Percentiles rank a stretch among this genome's conserved stretches.
These are phyloP conservation scores for Cyclaneusma minus DNA, from an alignment of 2,329 filamentous ascomycete genomes.

Conservation along the genomic window DNA sequence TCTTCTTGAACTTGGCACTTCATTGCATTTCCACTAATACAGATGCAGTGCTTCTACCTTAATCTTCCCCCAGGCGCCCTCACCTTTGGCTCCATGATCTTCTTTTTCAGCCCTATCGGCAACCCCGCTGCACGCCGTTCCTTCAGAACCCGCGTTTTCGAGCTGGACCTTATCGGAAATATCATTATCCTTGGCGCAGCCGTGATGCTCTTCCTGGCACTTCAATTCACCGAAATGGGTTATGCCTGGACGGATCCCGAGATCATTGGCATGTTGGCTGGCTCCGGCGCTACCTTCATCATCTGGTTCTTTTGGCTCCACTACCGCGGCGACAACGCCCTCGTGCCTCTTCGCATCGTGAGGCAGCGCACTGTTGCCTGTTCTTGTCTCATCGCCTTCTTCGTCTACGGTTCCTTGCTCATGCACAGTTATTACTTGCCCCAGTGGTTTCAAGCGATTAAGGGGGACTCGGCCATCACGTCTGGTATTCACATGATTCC, in stretches of 20 bases:
- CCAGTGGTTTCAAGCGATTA: slow-evolving; percentile 17
- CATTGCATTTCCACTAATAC: slow-evolving; percentile 3
- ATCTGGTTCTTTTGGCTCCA: too few relatives aligned
- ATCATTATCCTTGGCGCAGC: slow-evolving; percentile 24
- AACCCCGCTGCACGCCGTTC: background rate
- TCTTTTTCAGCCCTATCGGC: slow-evolving; percentile 10
- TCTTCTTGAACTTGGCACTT: too few relatives aligned
- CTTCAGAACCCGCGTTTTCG: slow-evolving; percentile 20
- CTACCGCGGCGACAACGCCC: too few relatives aligned
- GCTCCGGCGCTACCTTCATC: background rate
- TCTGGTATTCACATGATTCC: slow-evolving; percentile 17
- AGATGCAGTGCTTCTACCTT: slow-evolving; percentile 27
- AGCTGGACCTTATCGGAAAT: slow-evolving; percentile 27
- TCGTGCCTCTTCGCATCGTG: slow-evolving; percentile 23
- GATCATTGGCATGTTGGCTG: background rate
- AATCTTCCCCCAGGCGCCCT: slow-evolving; percentile 24
- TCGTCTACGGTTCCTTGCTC: slow-evolving; percentile 14
- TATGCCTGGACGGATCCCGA: background rate
- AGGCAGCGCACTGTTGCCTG: slow-evolving; percentile 20
- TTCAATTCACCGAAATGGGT: background rate
- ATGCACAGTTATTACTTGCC: slow-evolving; percentile 15
- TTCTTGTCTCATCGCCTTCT: slow-evolving; percentile 17
- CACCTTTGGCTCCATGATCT: slow-evolving; percentile 14
- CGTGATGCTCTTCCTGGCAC: slow-evolving; percentile 15
- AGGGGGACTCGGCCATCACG: slow-evolving; percentile 13